These are phyloP conservation scores for Pinus albicaulis DNA, from an alignment of 75 land plant genomes.

Conservation along the genomic window DNA sequence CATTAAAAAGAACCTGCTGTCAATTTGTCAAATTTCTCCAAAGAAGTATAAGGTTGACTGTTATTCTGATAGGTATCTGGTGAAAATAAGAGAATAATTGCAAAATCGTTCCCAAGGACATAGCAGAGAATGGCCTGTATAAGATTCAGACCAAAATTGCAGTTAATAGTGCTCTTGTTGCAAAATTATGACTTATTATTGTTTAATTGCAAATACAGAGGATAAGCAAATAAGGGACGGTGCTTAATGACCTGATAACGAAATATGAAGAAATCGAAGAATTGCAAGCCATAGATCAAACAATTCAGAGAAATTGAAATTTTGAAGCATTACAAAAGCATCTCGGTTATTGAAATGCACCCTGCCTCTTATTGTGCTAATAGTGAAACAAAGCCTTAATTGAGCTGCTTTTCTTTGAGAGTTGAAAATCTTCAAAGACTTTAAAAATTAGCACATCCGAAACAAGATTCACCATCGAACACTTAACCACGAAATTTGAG, in stretches of 20 bases:
- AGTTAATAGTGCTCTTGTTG: background rate
- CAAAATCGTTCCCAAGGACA: background rate
- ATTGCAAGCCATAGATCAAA: too few species aligned
- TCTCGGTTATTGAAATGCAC: too few species aligned
- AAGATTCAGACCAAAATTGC: background rate
- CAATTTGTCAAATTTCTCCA: background rate
- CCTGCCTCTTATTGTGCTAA: too few species aligned
- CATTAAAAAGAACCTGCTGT: background rate
- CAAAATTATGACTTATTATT: background rate
- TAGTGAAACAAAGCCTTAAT: too few species aligned
- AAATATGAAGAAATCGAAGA: too few species aligned
- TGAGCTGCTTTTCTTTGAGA: too few species aligned
- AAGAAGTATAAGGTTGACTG: background rate
- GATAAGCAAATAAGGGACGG: background rate
- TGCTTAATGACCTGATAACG: background rate
- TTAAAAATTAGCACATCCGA: too few species aligned
- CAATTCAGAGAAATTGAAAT: too few species aligned
- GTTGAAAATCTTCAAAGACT: too few species aligned
- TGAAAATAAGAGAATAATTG: background rate
- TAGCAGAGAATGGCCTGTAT: background rate
- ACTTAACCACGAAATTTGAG: too few species aligned
- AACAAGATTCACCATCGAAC: too few species aligned
- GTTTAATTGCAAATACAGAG: background rate
- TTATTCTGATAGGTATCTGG: background rate
- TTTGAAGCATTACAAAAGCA: too few species aligned